Percentiles rank a stretch among this genome's conserved stretches.
Evolutionary conservation across 495 filamentous ascomycete genomes (phyloP).

Genomic region (Penicillium canescens): DNA sequence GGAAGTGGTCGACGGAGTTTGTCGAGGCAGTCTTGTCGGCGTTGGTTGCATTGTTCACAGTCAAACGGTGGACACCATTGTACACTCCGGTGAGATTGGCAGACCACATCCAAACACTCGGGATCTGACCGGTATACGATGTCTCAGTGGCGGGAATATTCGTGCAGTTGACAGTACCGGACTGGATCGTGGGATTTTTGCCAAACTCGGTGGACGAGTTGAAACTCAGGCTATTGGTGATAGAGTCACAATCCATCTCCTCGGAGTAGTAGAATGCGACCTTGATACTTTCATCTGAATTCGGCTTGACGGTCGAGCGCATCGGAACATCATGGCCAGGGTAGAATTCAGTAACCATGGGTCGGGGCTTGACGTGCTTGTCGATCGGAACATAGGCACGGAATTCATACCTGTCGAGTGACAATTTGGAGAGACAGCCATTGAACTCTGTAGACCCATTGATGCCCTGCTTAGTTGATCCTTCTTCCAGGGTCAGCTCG

Average conservation of each 20-base stretch:
- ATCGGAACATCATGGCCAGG: constrained; percentile 65
- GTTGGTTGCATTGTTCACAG: constrained; percentile 55
- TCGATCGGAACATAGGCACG: constrained; percentile 60
- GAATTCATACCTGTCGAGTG: constrained; percentile 59
- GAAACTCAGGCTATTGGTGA: constrained; percentile 49
- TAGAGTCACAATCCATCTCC: constrained; percentile 60
- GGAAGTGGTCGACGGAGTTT: constrained; percentile 52
- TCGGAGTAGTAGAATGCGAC: constrained; percentile 61
- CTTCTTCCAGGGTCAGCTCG: constrained; percentile 46
- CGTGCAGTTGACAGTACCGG: constrained; percentile 41
- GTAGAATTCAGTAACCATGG: constrained; percentile 63
- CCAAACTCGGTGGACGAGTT: constrained; percentile 54
- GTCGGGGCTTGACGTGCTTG: constrained; percentile 46
- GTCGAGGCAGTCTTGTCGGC: constrained; percentile 32
- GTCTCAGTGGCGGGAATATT: constrained; percentile 25
- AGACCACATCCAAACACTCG: constrained; percentile 52
- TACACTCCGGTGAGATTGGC: constrained; percentile 57
- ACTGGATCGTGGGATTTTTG: constrained; percentile 26
- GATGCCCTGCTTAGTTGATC: constrained; percentile 37
- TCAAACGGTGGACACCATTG: constrained; percentile 64
- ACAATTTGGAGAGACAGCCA: constrained; percentile 56
- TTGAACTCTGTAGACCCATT: constrained; percentile 45
- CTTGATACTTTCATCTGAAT: constrained; percentile 43
- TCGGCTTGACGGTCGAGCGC: constrained; percentile 46
- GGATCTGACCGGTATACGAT: constrained; percentile 47